A percentile compares a stretch with the other conserved stretches of the same genome.
Conservation (phyloP, 1,284 basidiomycete species). For the Cutaneotrichosporon sp. region DNA sequence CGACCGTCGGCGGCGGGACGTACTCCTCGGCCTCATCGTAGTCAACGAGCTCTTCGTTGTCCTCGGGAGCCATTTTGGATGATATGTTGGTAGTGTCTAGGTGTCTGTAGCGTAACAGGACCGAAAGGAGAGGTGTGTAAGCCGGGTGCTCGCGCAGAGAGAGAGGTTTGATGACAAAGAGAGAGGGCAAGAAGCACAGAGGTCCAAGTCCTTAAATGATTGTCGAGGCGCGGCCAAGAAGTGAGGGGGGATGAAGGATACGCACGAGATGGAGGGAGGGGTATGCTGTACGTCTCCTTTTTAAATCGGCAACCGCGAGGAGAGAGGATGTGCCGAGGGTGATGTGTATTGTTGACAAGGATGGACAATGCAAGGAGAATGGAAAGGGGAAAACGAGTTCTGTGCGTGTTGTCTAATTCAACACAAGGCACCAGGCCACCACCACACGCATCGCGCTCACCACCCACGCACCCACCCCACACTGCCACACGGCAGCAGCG, state of each 20-base stretch:
- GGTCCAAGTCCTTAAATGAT: background rate
- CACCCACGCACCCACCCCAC: too few species aligned
- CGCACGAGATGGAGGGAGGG: background rate
- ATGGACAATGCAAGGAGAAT: background rate
- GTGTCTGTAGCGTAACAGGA: background rate
- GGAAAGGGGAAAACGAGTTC: background rate
- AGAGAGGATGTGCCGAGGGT: background rate
- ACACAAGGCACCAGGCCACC: too few species aligned
- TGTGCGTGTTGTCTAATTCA: background rate
- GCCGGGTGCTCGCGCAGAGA: slow-evolving; percentile 1
- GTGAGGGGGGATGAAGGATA: background rate
- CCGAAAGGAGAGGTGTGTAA: slow-evolving; percentile 3
- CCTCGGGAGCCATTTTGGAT: slow-evolving; percentile 32
- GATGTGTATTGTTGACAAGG: background rate
- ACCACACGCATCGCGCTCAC: too few species aligned
- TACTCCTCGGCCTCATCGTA: slow-evolving; percentile 92
- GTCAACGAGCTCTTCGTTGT: slow-evolving; percentile 57
- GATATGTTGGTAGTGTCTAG: background rate
- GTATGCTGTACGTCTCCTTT: background rate
- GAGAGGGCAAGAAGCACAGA: background rate
- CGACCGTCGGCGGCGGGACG: slow-evolving; percentile 55
- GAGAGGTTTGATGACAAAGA: background rate
- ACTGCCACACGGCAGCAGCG: too few species aligned
- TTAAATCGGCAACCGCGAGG: background rate
- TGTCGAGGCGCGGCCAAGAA: too few species aligned